phyloP scores from a whole-genome alignment of 805 yeast genomes.

The Monosporozyma yasuniensis region DNA sequence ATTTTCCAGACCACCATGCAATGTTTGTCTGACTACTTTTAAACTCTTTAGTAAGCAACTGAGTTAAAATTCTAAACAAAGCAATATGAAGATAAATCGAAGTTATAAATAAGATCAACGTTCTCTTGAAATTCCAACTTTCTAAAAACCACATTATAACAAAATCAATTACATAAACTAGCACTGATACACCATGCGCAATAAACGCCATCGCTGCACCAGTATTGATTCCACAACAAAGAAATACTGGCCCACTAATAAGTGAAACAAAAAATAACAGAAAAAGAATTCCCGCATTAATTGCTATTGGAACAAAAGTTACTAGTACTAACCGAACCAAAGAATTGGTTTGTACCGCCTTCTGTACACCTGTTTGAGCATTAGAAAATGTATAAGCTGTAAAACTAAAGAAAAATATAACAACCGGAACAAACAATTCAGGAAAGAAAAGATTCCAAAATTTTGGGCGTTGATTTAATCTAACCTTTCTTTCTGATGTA shows the following conservation, averaged over 20 bases:
- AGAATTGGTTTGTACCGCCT: slow-evolving; percentile 45
- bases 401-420: slow-evolving; percentile 59
- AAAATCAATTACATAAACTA: slow-evolving; percentile 46
- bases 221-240: slow-evolving; percentile 34
- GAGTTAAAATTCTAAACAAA: slow-evolving; percentile 44
- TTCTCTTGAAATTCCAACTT: slow-evolving; percentile 51
- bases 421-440: slow-evolving; percentile 65
- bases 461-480: slow-evolving; percentile 66
- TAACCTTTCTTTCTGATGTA: slow-evolving; percentile 52
- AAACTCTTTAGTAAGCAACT: slow-evolving; percentile 53
- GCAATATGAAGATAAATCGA: slow-evolving; percentile 47
- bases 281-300: slow-evolving; percentile 28
- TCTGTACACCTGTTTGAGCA: slow-evolving; percentile 72
- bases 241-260: slow-evolving; percentile 41
- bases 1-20: slow-evolving; percentile 76
- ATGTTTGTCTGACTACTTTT: slow-evolving; percentile 49
- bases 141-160: slow-evolving; percentile 61
- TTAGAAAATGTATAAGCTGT: slow-evolving; percentile 74
- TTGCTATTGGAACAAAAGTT: slow-evolving; percentile 39
- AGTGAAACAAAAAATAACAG: slow-evolving; percentile 38
- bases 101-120: slow-evolving; percentile 54
- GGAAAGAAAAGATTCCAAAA: slow-evolving; percentile 69
- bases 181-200: slow-evolving; percentile 46
- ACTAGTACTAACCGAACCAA: slow-evolving; percentile 52
- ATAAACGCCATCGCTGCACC: slow-evolving; percentile 48